A percentile compares a stretch with the other conserved stretches of the same genome.
phyloP scores from a whole-genome alignment of 148 eudicot species.

The Rhododendron griersonianum region DNA sequence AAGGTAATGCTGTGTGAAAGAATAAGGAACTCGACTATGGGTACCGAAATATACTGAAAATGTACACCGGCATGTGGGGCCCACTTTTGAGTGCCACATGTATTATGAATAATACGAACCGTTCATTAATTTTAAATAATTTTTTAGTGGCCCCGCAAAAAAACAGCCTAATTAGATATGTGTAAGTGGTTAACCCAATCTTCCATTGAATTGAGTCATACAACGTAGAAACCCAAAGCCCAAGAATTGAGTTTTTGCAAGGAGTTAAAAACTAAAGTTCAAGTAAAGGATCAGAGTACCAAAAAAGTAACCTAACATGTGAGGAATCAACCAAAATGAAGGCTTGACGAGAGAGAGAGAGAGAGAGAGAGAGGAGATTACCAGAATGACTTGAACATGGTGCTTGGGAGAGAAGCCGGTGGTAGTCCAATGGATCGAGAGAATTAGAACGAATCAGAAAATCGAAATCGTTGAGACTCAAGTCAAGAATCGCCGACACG shows the following conservation, averaged over 20 bases:
- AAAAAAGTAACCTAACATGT: background rate
- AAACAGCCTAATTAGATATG: no score
- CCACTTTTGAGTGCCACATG: no score
- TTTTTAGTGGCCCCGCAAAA: no score
- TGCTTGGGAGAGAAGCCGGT: background rate
- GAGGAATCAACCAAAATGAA: background rate
- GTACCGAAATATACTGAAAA: no score
- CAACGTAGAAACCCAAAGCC: background rate
- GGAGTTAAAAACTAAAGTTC: background rate
- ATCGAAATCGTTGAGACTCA: background rate
- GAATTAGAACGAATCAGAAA: background rate
- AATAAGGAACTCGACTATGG: no score
- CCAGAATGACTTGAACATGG: conserved; percentile 22
- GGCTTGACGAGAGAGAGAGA: no score
- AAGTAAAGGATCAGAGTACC: background rate
- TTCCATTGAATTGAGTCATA: background rate
- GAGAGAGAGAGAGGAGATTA: conserved; percentile 1
- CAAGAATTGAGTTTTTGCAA: background rate
- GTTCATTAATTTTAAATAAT: no score
- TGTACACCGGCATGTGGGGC: no score
- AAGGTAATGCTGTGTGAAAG: background rate
- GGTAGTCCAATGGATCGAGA: background rate
- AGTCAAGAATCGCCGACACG: no score
- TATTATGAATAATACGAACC: no score
- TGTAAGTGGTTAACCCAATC: no score